Base-by-base conservation (phyloP, 2,329 filamentous ascomycete species). In the Neofusicoccum parvum region DNA sequence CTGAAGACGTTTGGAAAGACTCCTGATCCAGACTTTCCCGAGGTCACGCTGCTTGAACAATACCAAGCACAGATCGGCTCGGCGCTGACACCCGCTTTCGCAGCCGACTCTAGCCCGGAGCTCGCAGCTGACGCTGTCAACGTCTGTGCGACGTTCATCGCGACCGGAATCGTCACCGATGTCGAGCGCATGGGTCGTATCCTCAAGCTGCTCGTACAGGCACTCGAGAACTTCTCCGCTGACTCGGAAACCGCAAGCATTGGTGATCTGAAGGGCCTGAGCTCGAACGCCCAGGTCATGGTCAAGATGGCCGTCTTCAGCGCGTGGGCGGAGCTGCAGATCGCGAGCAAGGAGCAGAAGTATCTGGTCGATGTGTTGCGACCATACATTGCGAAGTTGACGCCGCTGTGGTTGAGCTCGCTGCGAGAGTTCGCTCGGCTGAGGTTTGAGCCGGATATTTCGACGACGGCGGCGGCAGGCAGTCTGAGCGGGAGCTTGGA, bases 161-260 rank as follows among this genome's bases (percentile, higher is more conserved):
- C 94, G 0, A 97, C 94, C 0, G 95, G 95, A 14, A 98, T 99
- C 64, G 95, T 99, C 9, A 97, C 93, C 0, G 95, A 98, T 77
- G 88, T 98, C 9, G 96, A 99, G 70, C 88, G 95, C n/a, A 99
- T 99, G 95, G 95, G 95, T 23, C 90, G 95, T 65, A 99, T 99
- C 62, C 85, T 99, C 65, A 98, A 97, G 80, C 90, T 96, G 0
- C 85, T 99, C 2, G 92, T 97, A 5, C 90, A 90, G 49, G 94
- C 94, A 0, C 84, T 99, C 1, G 94, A 98, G 72, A 97, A 94
- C 77, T 97, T 98, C 73, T 92, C 92, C 2, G 88, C 86, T 83
- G 92, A 96, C 68, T 84, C 87, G 0, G 91, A 96, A 71, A 90
- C 90, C 49, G 92, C 91, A 0, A 88, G 92, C 23, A 98, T 99